Conservation (phyloP, 345 rosid genomes). For the Ailanthus altissimus region DNA sequence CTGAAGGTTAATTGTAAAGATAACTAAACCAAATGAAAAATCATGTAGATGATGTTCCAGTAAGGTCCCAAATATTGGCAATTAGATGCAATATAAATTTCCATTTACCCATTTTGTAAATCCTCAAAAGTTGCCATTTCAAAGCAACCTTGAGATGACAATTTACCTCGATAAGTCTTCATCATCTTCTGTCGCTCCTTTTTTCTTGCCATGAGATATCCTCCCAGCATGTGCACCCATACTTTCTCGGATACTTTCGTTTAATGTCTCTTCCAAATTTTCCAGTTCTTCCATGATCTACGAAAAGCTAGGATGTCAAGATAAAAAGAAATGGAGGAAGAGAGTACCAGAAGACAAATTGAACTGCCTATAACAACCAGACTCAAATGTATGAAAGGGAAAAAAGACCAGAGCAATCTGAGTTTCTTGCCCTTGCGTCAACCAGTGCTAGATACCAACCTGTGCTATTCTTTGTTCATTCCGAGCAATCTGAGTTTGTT, state of each 20-base stretch:
- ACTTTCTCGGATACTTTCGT: slow-evolving; percentile 94
- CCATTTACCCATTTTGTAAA: neutral
- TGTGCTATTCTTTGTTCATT: slow-evolving; percentile 88
- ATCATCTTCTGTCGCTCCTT: slow-evolving; percentile 61
- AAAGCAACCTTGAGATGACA: slow-evolving; percentile 12
- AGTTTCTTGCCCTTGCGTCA: slow-evolving; percentile 98
- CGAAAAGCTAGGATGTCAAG: slow-evolving; percentile 12
- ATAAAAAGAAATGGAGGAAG: neutral
- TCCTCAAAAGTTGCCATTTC: slow-evolving; percentile 12
- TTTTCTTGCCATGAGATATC: slow-evolving; percentile 48
- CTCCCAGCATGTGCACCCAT: slow-evolving; percentile 76
- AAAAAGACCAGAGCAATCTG: slow-evolving; percentile 64
- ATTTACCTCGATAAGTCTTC: slow-evolving; percentile 67
- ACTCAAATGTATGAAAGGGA: neutral
- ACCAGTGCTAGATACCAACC: slow-evolving; percentile 56
- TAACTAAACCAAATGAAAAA: slow-evolving; percentile 6
- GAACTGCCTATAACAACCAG: slow-evolving; percentile 7
- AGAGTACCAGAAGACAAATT: neutral
- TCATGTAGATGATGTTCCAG: neutral
- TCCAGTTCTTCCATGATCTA: slow-evolving; percentile 95
- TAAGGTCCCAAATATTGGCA: neutral
- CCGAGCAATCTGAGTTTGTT: slow-evolving; percentile 98
- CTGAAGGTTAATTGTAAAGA: neutral
- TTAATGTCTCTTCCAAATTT: slow-evolving; percentile 91
- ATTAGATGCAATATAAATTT: slow-evolving; percentile 6